phyloP scores from a whole-genome alignment of 441 rosid genomes.

The Adansonia rubrostipa region DNA sequence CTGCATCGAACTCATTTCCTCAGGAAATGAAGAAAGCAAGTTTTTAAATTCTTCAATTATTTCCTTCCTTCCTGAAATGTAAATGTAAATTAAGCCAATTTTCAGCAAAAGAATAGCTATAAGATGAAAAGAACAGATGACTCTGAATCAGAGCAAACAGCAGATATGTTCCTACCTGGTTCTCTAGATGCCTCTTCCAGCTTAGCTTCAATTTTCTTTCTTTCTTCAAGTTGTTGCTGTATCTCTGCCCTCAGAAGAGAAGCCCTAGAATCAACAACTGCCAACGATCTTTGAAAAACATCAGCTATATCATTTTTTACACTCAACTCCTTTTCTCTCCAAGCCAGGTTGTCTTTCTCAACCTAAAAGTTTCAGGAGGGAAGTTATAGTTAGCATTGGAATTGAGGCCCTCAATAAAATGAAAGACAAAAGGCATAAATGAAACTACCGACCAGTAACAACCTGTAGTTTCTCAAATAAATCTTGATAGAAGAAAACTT shows the following conservation, averaged over 20 bases:
- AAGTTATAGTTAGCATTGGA: slow-evolving; percentile 40
- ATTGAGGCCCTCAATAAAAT: slow-evolving; percentile 33
- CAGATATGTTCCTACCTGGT: slow-evolving; percentile 59
- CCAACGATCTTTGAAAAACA: slow-evolving; percentile 75
- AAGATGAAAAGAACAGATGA: background rate
- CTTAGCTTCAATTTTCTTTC: slow-evolving; percentile 57
- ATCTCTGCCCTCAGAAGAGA: slow-evolving; percentile 68
- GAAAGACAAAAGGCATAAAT: slow-evolving; percentile 40
- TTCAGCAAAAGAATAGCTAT: slow-evolving; percentile 7
- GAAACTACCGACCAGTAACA: slow-evolving; percentile 71
- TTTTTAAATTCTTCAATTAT: slow-evolving; percentile 83
- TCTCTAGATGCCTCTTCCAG: slow-evolving; percentile 77
- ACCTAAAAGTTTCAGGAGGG: slow-evolving; percentile 53
- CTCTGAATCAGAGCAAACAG: slow-evolving; percentile 25
- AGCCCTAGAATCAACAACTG: slow-evolving; percentile 70
- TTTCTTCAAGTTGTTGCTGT: slow-evolving; percentile 70
- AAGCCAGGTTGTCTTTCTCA: slow-evolving; percentile 81
- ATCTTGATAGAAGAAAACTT: slow-evolving; percentile 69
- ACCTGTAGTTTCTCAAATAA: slow-evolving; percentile 94
- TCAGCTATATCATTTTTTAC: slow-evolving; percentile 78
- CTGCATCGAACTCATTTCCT: slow-evolving; percentile 88
- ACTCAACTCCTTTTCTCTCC: slow-evolving; percentile 88
- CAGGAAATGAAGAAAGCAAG: slow-evolving; percentile 85
- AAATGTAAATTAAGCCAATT: slow-evolving; percentile 36
- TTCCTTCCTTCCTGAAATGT: slow-evolving; percentile 82